These are phyloP conservation scores for Magnusiomyces sp. DNA, from an alignment of 1,139 yeast genomes.

Conservation along the genomic window DNA sequence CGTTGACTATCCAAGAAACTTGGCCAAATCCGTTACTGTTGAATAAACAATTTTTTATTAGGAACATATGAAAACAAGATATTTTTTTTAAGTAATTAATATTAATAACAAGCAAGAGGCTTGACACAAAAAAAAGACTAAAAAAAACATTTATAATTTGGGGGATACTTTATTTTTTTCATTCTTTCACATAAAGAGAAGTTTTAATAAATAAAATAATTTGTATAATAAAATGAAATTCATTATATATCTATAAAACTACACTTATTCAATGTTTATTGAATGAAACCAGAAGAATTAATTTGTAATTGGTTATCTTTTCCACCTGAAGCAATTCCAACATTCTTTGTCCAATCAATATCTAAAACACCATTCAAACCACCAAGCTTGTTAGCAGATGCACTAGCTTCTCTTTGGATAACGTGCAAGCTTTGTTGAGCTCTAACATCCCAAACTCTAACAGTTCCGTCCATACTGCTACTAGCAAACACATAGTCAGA, in stretches of 20 bases:
- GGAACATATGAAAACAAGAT: not conserved
- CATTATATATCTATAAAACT: slow-evolving; percentile 4
- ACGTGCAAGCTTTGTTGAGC: slow-evolving; percentile 80
- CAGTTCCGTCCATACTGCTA: slow-evolving; percentile 93
- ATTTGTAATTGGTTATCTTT: slow-evolving; percentile 89
- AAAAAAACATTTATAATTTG: not conserved
- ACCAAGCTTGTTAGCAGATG: slow-evolving; percentile 13
- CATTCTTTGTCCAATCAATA: slow-evolving; percentile 70
- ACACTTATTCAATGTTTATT: slow-evolving; percentile 3
- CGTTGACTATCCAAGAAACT: slow-evolving; percentile 97
- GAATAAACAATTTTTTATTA: slow-evolving; percentile 40
- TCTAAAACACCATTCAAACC: slow-evolving; percentile 61
- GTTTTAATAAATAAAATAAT: not conserved
- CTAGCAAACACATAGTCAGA: slow-evolving; percentile 71
- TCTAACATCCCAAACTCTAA: slow-evolving; percentile 91
- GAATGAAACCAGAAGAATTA: slow-evolving; percentile 31
- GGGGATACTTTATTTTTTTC: too few relatives aligned
- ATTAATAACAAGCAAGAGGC: not conserved
- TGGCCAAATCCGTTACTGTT: slow-evolving; percentile 97
- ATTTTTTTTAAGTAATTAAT: not conserved
- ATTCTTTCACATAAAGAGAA: not conserved
- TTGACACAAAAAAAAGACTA: not conserved
- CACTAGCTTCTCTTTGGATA: slow-evolving; percentile 55
- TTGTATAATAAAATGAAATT: not conserved
- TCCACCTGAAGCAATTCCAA: slow-evolving; percentile 90